A percentile compares a stretch with the other conserved stretches of the same genome.
Conservation (phyloP, 148 eudicot genomes). For the Amaranthus hypochondriacus region DNA sequence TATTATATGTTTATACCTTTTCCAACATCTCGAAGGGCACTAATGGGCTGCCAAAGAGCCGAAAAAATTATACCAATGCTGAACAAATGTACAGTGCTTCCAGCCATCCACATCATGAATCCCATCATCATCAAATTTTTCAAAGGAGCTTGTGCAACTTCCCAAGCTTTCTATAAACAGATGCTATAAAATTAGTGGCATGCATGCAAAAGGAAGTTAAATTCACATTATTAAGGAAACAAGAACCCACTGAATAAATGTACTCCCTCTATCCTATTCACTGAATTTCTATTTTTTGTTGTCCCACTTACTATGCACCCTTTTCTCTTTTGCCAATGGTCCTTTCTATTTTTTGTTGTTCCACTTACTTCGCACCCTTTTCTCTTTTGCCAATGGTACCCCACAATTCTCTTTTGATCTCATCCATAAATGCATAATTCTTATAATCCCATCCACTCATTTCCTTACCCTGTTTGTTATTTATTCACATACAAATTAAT, state of each 20-base stretch:
- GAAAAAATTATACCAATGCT: constrained; percentile 97
- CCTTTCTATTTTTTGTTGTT: too few relatives aligned
- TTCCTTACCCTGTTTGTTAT: too few relatives aligned
- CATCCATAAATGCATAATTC: too few relatives aligned
- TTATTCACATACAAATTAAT: too few relatives aligned
- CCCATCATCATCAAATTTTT: constrained; percentile 96
- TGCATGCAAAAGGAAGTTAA: neutral
- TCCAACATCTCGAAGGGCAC: constrained; percentile 92
- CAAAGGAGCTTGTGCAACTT: constrained; percentile 89
- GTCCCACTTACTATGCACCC: too few relatives aligned
- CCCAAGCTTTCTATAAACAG: constrained; percentile 90
- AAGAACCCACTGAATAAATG: neutral
- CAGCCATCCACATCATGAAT: constrained; percentile 99
- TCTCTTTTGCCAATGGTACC: too few relatives aligned
- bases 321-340: too few relatives aligned
- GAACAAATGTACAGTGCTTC: constrained; percentile 93
- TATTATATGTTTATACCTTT: constrained; percentile 43
- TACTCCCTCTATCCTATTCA: too few relatives aligned
- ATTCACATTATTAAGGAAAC: neutral
- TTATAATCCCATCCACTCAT: too few relatives aligned
- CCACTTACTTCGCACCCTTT: too few relatives aligned
- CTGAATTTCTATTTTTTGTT: too few relatives aligned
- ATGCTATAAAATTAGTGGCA: neutral
- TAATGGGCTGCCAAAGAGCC: constrained; percentile 89
- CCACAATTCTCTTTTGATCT: too few relatives aligned